phyloP scores from a whole-genome alignment of 2,329 filamentous ascomycete genomes.

The Trichoderma koningiopsis region DNA sequence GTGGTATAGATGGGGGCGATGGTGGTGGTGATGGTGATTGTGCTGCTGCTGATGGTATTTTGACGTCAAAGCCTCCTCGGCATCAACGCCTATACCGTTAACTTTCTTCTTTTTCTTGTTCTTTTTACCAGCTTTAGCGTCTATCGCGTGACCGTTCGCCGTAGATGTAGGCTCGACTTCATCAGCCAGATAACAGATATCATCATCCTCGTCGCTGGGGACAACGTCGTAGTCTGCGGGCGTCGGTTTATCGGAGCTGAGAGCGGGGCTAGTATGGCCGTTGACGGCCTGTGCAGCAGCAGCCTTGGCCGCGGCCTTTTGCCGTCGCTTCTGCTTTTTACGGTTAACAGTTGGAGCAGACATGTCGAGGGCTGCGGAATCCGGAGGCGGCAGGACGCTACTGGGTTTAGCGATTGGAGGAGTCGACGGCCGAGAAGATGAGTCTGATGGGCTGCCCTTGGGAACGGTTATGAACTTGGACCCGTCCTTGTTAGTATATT shows the following conservation, averaged over 20 bases:
- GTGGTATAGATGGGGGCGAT: neutral
- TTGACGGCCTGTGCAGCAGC: slow-evolving; percentile 48
- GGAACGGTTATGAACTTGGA: slow-evolving; percentile 69
- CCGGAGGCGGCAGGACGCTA: slow-evolving; percentile 37
- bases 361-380: slow-evolving; percentile 33
- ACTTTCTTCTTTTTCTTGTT: slow-evolving; percentile 72
- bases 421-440: slow-evolving; percentile 53
- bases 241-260: slow-evolving; percentile 33
- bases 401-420: slow-evolving; percentile 48
- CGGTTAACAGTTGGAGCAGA: slow-evolving; percentile 68
- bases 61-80: slow-evolving; percentile 13
- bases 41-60: neutral
- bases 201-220: slow-evolving; percentile 58
- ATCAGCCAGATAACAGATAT: slow-evolving; percentile 46
- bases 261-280: slow-evolving; percentile 44
- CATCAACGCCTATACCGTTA: slow-evolving; percentile 35
- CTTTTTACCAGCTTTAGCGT: slow-evolving; percentile 59
- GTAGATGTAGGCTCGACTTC: slow-evolving; percentile 34
- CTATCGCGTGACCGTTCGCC: slow-evolving; percentile 37
- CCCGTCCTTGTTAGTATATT: slow-evolving; percentile 69
- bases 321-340: slow-evolving; percentile 92
- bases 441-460: slow-evolving; percentile 56
- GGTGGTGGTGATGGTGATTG: neutral
- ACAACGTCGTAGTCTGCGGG: slow-evolving; percentile 53
- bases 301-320: slow-evolving; percentile 77